phyloP scores from a whole-genome alignment of 768 basidiomycete species.

The Termitomyces sp. region DNA sequence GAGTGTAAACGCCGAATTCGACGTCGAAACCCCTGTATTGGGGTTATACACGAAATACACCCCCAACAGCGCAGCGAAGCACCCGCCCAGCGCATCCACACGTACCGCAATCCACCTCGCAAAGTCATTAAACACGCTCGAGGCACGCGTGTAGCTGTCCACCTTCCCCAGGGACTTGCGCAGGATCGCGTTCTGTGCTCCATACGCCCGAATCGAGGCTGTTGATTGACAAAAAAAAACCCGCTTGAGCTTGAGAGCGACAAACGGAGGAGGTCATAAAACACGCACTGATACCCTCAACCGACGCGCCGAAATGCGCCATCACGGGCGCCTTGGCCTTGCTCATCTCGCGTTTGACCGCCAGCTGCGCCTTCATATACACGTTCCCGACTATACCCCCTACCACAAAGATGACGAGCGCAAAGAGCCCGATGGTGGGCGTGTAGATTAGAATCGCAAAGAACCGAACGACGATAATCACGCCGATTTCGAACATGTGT shows the following conservation, averaged over 20 bases:
- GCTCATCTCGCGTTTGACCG: constrained; percentile 40
- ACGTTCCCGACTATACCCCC: constrained; percentile 36
- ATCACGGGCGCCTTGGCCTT: constrained; percentile 29
- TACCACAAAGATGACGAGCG: constrained; percentile 15
- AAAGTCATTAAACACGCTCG: constrained; percentile 43
- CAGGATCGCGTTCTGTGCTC: constrained; percentile 43
- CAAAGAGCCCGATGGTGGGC: constrained; percentile 7
- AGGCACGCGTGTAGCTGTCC: constrained; percentile 41
- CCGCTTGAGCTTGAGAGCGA: no score
- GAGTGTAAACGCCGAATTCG: constrained; percentile 12
- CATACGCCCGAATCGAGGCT: constrained; percentile 62
- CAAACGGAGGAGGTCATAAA: no score
- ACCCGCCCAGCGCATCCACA: constrained; percentile 47
- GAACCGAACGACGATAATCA: constrained; percentile 10
- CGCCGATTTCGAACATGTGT: constrained; percentile 6
- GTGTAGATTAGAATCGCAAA: constrained; percentile 10
- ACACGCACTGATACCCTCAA: constrained; percentile 47
- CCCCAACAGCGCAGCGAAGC: constrained; percentile 48
- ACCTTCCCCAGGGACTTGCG: constrained; percentile 39
- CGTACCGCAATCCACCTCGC: constrained; percentile 35
- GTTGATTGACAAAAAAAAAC: no score
- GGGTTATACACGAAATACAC: constrained; percentile 50
- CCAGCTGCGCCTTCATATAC: constrained; percentile 39
- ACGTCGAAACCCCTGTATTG: constrained; percentile 24
- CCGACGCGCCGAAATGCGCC: constrained; percentile 42